Percentiles rank a stretch among this genome's conserved stretches.
Evolutionary conservation across 2,329 filamentous ascomycete species (phyloP).

Genomic region (Ceratocystis huliohia): DNA sequence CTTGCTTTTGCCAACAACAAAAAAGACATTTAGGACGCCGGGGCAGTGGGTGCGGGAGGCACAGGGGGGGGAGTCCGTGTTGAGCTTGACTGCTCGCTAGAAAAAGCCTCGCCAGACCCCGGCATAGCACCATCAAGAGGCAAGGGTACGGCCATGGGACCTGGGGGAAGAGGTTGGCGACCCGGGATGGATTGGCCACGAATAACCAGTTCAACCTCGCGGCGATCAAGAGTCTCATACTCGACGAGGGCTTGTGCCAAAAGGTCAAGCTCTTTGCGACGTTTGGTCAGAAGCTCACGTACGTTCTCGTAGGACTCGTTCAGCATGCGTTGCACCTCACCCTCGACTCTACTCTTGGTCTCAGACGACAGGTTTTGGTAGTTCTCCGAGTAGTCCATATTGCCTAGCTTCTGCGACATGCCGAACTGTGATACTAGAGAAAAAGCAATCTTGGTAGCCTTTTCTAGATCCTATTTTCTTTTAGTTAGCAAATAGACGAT

Average conservation of each 20-base stretch:
- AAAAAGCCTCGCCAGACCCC: constrained; percentile 19
- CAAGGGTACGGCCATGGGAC: constrained; percentile 44
- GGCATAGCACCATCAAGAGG: constrained; percentile 16
- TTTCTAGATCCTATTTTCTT: constrained; percentile 58
- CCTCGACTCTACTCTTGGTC: constrained; percentile 76
- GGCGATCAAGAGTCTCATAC: constrained; percentile 82
- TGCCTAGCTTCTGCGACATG: constrained; percentile 78
- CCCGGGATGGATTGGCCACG: constrained; percentile 67
- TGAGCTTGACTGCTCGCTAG: constrained; percentile 11
- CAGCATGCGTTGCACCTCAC: constrained; percentile 73
- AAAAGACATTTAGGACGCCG: constrained; percentile 13
- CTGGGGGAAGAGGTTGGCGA: constrained; percentile 40
- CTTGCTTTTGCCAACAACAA: not conserved
- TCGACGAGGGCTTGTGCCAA: constrained; percentile 81
- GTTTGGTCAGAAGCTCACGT: constrained; percentile 54
- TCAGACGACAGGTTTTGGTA: constrained; percentile 73
- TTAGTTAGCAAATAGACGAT: constrained; percentile 24
- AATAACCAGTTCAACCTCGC: constrained; percentile 83
- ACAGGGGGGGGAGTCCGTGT: constrained; percentile 15
- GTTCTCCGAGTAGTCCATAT: constrained; percentile 72
- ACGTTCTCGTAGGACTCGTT: constrained; percentile 71
- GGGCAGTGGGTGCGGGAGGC: constrained; percentile 15
- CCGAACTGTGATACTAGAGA: constrained; percentile 79
- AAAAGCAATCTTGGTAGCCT: constrained; percentile 71
- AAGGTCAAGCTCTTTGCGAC: constrained; percentile 73